These are phyloP conservation scores for Yamadazyma atmosphaerica DNA, from an alignment of 1,139 yeast species.

Conservation along the genomic window DNA sequence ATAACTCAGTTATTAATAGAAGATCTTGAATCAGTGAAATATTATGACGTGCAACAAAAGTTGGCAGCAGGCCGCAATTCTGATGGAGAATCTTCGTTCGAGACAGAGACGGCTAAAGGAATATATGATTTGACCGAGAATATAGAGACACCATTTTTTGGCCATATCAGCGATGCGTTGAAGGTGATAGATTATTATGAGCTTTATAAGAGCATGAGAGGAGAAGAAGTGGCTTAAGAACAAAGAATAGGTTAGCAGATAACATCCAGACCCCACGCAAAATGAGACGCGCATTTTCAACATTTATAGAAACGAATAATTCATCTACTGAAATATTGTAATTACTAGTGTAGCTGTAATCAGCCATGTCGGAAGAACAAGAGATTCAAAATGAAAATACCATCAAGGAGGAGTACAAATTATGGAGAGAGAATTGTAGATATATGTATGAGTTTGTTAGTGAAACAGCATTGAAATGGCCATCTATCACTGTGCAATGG, in stretches of 20 bases:
- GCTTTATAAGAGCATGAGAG: conserved; percentile 3
- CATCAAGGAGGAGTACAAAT: conserved; percentile 67
- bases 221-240: too few relatives aligned
- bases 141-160: conserved; percentile 32
- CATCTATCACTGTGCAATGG: conserved; percentile 78
- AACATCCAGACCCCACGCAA: too few relatives aligned
- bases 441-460: conserved; percentile 79
- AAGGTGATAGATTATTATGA: conserved; percentile 43
- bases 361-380: conserved; percentile 5
- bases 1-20: conserved; percentile 26
- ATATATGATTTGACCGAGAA: conserved; percentile 30
- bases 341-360: too few relatives aligned
- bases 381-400: conserved; percentile 36
- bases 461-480: conserved; percentile 80
- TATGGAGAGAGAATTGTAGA: conserved; percentile 80
- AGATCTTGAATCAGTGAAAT: conserved; percentile 29
- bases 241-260: too few relatives aligned
- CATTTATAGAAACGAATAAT: too few relatives aligned
- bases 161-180: conserved; percentile 44
- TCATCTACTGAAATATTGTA: too few relatives aligned
- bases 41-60: conserved; percentile 24
- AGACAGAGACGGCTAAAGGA: conserved; percentile 14
- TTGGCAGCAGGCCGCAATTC: not conserved
- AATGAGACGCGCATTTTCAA: too few relatives aligned
- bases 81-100: conserved; percentile 5